A percentile compares a stretch with the other conserved stretches of the same genome.
Conservation (phyloP, 805 yeast species). For the Candida lessepsii region DNA sequence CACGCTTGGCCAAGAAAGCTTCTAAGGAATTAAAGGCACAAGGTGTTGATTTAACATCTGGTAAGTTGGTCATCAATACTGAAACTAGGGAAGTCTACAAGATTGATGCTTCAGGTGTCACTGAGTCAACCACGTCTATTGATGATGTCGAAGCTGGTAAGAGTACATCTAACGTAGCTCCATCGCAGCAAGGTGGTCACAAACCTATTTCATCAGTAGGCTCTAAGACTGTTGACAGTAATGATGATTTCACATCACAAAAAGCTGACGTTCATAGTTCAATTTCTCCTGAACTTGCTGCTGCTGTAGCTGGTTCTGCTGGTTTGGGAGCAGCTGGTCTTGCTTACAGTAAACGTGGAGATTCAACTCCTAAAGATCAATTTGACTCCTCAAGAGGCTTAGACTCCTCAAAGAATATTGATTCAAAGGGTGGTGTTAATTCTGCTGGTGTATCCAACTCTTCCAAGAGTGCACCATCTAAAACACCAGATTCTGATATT, state of each 20-base stretch:
- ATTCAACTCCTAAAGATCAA: too few species aligned
- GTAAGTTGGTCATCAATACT: slow-evolving; percentile 34
- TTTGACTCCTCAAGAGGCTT: too few species aligned
- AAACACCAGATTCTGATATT: slow-evolving; percentile 24
- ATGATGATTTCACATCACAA: slow-evolving; percentile 4
- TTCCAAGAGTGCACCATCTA: neutral
- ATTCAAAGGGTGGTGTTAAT: slow-evolving; percentile 27
- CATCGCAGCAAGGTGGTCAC: too few species aligned
- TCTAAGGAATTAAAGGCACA: slow-evolving; percentile 27
- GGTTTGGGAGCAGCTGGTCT: slow-evolving; percentile 38
- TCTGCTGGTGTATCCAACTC: slow-evolving; percentile 5
- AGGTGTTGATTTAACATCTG: slow-evolving; percentile 33
- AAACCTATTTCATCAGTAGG: too few species aligned
- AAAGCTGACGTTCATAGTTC: neutral
- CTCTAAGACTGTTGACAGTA: too few species aligned
- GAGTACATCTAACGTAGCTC: too few species aligned
- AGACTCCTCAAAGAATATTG: too few species aligned
- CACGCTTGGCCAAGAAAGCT: slow-evolving; percentile 31
- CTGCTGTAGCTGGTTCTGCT: slow-evolving; percentile 6
- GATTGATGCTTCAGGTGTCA: slow-evolving; percentile 14
- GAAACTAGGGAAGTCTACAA: slow-evolving; percentile 33
- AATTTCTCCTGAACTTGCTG: slow-evolving; percentile 1
- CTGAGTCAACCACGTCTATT: neutral
- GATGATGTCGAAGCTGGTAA: slow-evolving; percentile 19
- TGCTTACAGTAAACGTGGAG: neutral